A percentile compares a stretch with the other conserved stretches of the same genome.
phyloP scores from a whole-genome alignment of 352 stramenopile species.

The Hyphochytrium catenoides region DNA sequence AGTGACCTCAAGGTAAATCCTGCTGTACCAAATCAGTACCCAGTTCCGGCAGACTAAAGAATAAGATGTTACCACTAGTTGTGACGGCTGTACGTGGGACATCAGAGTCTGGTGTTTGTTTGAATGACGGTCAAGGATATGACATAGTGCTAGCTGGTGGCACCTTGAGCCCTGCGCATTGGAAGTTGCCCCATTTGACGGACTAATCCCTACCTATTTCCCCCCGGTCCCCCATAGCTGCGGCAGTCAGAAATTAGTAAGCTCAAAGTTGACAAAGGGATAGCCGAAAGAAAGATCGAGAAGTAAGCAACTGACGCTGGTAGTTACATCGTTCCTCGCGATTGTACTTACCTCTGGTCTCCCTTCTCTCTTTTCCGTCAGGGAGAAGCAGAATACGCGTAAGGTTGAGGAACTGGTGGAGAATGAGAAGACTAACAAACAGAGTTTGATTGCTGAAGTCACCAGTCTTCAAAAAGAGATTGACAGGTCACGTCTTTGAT shows the following conservation, averaged over 20 bases:
- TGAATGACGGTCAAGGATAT: slow-evolving; percentile 3
- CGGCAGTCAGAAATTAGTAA: slow-evolving; percentile 53
- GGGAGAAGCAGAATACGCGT: slow-evolving; percentile 47
- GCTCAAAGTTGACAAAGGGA: slow-evolving; percentile 57
- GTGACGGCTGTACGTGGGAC: slow-evolving; percentile 1
- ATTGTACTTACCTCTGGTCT: too few species aligned
- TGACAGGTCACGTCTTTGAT: slow-evolving; percentile 46
- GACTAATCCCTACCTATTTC: too few species aligned
- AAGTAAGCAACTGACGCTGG: too few species aligned
- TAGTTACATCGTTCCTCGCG: too few species aligned
- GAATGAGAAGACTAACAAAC: slow-evolving; percentile 52
- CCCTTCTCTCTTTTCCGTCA: too few species aligned
- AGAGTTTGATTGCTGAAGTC: slow-evolving; percentile 49
- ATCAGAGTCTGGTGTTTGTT: slow-evolving; percentile 5
- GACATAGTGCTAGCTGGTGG: slow-evolving; percentile 12
- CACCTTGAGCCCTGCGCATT: slow-evolving; percentile 13
- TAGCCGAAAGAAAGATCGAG: slow-evolving; percentile 66
- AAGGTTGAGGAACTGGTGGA: slow-evolving; percentile 74
- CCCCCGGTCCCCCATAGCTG: too few species aligned
- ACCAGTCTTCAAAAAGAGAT: slow-evolving; percentile 53
- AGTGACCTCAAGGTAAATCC: too few species aligned
- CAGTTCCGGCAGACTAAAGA: too few species aligned
- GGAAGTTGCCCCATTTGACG: slow-evolving; percentile 12
- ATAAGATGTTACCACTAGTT: slow-evolving; percentile 3
- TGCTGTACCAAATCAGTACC: too few species aligned